Evolutionary conservation across 257 asterid genomes (phyloP), one percentile per base, ranked within the genome.

Genomic region (Ehretia macrophylla): DNA sequence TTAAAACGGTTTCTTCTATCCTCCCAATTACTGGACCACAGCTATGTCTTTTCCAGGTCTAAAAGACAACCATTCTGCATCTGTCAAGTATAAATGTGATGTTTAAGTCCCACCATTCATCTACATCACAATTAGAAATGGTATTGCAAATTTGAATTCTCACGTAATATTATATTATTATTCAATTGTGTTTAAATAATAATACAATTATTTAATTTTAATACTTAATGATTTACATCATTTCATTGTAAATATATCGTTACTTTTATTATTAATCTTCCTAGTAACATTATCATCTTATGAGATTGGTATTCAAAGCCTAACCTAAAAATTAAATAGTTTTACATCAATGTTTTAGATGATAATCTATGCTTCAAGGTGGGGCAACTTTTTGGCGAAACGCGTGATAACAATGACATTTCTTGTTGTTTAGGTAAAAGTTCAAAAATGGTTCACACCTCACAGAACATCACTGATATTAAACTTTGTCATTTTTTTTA

Each of bases 351-450:
- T 52, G 50, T 14, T 14, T 52, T 13, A 11, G 47, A 11, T 48
- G 13, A 50, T 27, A 49, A 39, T 27, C 32, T 10, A 17, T 48
- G 12, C 20, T 57, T 52, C 10, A 46, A 67, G 61, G 56, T 50
- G 64, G 67, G 71, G 58, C 67, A 66, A 65, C 70, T 64, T 71
- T 57, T 57, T 73, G 66, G 53, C 49, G 27, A 60, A 62, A 71
- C 68, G 55, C 80, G 89, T 82, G 82, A 82, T 66, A 62, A 79
- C 52, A 72, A 57, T 70, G 85, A 74, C 69, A 49, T 60, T 76
- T 69, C 72, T 62, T 73, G 69, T 58, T 55, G 35, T 61, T 55
- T 67, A 61, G 68, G 71, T 58, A 69, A 69, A 71, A 72, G 67
- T 39, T 49, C 37, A 57, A 35, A 55, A n/a, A 50, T 14, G 52